Evolutionary conservation across 768 basidiomycete genomes (phyloP).

Genomic region (Russula abietina): DNA sequence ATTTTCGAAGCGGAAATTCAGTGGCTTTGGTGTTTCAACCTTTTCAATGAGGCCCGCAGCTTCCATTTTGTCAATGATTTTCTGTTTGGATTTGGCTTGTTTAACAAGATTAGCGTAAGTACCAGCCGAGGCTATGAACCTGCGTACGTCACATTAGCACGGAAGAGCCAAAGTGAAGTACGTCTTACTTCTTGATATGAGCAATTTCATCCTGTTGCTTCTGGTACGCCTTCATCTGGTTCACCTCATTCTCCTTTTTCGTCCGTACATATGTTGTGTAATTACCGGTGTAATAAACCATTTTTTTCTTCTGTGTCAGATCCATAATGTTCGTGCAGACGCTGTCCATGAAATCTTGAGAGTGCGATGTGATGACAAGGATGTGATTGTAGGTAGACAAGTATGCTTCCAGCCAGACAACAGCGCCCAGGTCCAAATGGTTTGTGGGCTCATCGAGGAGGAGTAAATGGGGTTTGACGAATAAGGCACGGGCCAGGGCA

Average conservation of each 20-base stretch:
- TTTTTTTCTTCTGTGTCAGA: constrained; percentile 83
- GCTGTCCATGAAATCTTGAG: constrained; percentile 98
- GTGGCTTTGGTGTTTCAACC: constrained; percentile 63
- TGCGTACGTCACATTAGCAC: constrained; percentile 27
- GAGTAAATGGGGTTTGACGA: constrained; percentile 93
- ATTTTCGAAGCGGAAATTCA: constrained; percentile 96
- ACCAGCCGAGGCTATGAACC: constrained; percentile 99
- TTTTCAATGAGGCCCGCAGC: constrained; percentile 95
- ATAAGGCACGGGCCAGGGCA: constrained; percentile 89
- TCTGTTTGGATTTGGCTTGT: constrained; percentile 99
- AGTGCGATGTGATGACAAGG: constrained; percentile 94
- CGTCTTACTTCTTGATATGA: constrained; percentile 90
- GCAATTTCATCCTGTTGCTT: constrained; percentile 99
- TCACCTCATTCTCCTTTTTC: constrained; percentile 95
- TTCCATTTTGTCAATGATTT: constrained; percentile 99
- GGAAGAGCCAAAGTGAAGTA: neutral
- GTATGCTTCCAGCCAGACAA: constrained; percentile 99
- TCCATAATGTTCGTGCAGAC: constrained; percentile 99
- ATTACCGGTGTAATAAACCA: constrained; percentile 93
- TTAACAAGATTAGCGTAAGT: constrained; percentile 98
- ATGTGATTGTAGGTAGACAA: constrained; percentile 98
- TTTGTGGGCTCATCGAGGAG: constrained; percentile 91
- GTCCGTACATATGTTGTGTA: constrained; percentile 97
- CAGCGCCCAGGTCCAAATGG: constrained; percentile 93
- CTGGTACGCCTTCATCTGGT: constrained; percentile 98